Percentiles rank a stretch among this genome's conserved stretches.
These are phyloP conservation scores for Dryas alaskensis DNA, from an alignment of 306 rosid species.

Conservation along the genomic window DNA sequence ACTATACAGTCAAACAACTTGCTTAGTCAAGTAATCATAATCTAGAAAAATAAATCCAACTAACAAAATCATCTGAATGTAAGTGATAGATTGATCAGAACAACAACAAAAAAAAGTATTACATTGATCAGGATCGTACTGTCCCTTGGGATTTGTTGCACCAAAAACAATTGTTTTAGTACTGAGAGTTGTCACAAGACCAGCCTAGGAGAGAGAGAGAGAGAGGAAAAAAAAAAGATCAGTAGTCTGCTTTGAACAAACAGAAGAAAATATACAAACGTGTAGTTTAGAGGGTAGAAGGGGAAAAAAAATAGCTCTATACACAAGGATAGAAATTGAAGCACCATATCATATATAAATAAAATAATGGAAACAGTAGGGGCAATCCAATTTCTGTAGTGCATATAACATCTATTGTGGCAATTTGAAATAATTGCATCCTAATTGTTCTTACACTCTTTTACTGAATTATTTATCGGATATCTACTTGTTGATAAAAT, in stretches of 20 bases:
- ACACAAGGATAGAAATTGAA: neutral
- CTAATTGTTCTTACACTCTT: neutral
- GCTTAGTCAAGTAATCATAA: conserved; percentile 14
- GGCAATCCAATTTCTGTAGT: neutral
- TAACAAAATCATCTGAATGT: conserved; percentile 20
- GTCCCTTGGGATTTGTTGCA: conserved; percentile 97
- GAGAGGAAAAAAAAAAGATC: conserved; percentile 8
- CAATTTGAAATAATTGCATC: neutral
- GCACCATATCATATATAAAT: neutral
- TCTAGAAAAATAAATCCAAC: conserved; percentile 16
- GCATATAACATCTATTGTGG: neutral
- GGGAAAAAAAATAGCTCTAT: neutral
- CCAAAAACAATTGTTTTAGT: conserved; percentile 91
- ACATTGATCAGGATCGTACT: conserved; percentile 94
- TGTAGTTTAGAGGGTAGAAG: neutral
- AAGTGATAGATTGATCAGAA: conserved; percentile 78
- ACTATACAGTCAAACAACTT: conserved; percentile 7
- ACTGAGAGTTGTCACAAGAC: conserved; percentile 95
- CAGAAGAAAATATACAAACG: neutral
- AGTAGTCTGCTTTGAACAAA: conserved; percentile 27
- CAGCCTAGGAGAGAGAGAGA: conserved; percentile 62
- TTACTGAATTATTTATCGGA: neutral
- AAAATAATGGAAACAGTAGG: neutral
- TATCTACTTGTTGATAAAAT: neutral
- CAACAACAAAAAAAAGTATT: conserved; percentile 20